A percentile compares a stretch with the other conserved stretches of the same genome.
Evolutionary conservation across 1,284 basidiomycete genomes (phyloP).

Genomic region (Ganoderma resinaceum): DNA sequence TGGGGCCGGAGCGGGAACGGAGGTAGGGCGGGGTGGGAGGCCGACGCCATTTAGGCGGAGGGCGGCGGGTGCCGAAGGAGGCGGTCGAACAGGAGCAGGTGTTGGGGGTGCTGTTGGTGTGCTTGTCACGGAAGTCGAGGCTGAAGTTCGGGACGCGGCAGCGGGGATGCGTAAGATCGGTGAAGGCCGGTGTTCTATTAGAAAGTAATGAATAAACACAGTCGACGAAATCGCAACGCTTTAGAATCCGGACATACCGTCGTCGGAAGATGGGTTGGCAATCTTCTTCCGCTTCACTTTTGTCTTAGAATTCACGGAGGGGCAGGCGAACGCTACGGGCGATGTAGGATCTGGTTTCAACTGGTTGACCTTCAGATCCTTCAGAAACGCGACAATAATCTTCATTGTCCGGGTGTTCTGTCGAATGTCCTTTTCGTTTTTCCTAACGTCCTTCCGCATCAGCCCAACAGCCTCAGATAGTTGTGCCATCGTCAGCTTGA

Average conservation of each 20-base stretch:
- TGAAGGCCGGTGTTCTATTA: background rate
- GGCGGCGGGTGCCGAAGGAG: constrained; percentile 16
- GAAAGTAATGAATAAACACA: background rate
- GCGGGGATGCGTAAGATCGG: background rate
- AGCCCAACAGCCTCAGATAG: constrained; percentile 51
- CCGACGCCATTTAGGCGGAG: background rate
- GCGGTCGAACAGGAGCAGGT: background rate
- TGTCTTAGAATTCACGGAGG: background rate
- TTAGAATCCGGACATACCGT: background rate
- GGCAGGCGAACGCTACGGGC: background rate
- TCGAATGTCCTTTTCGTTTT: constrained; percentile 38
- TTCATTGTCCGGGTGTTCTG: constrained; percentile 36
- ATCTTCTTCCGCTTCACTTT: constrained; percentile 4
- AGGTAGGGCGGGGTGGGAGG: background rate
- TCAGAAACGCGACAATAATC: constrained; percentile 34
- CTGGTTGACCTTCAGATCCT: constrained; percentile 23
- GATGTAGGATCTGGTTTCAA: constrained; percentile 21
- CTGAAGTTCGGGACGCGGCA: background rate
- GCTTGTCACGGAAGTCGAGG: background rate
- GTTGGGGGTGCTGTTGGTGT: background rate
- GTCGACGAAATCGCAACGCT: too few relatives aligned
- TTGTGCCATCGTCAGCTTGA: constrained; percentile 43
- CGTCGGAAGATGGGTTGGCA: background rate
- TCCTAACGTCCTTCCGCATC: constrained; percentile 59
- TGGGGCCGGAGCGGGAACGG: background rate